Evolutionary conservation across 2,329 filamentous ascomycete genomes (phyloP).

Genomic region (Phyllosticta capitalensis): DNA sequence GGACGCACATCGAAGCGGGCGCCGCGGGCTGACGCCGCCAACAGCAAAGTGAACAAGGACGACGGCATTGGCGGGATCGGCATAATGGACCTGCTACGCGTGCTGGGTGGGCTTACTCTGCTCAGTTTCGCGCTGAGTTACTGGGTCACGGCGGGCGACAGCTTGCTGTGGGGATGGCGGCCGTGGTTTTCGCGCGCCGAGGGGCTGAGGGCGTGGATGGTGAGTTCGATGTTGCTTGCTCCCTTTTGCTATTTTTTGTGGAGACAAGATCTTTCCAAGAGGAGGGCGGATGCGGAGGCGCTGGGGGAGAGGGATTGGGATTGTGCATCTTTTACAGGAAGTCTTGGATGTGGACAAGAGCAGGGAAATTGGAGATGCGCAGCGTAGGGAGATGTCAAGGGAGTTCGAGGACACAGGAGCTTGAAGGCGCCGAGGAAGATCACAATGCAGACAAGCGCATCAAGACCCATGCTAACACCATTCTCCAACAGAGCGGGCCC

Average conservation of each 20-base stretch:
- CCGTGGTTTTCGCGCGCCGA: constrained; percentile 27
- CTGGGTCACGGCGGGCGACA: constrained; percentile 57
- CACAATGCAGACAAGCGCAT: background rate
- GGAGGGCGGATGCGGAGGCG: background rate
- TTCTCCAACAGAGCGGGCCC: constrained; percentile 41
- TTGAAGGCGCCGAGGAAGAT: too few species aligned
- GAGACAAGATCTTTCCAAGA: too few species aligned
- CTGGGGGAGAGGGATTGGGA: background rate
- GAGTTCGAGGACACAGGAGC: too few species aligned
- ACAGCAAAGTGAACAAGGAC: constrained; percentile 1
- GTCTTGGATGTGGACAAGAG: too few species aligned
- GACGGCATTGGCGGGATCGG: constrained; percentile 26
- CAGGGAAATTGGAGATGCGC: too few species aligned
- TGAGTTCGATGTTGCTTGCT: constrained; percentile 13
- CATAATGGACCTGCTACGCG: constrained; percentile 56
- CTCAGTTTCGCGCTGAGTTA: constrained; percentile 65
- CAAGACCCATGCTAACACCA: background rate
- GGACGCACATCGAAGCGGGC: background rate
- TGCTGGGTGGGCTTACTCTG: constrained; percentile 57
- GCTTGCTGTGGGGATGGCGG: constrained; percentile 30
- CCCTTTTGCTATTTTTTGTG: background rate
- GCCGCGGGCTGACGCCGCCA: background rate
- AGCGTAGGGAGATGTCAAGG: too few species aligned
- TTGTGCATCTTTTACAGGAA: background rate
- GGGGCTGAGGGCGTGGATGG: constrained; percentile 25